Conservation (phyloP, 495 filamentous ascomycete species). For the Neurospora sp. region DNA sequence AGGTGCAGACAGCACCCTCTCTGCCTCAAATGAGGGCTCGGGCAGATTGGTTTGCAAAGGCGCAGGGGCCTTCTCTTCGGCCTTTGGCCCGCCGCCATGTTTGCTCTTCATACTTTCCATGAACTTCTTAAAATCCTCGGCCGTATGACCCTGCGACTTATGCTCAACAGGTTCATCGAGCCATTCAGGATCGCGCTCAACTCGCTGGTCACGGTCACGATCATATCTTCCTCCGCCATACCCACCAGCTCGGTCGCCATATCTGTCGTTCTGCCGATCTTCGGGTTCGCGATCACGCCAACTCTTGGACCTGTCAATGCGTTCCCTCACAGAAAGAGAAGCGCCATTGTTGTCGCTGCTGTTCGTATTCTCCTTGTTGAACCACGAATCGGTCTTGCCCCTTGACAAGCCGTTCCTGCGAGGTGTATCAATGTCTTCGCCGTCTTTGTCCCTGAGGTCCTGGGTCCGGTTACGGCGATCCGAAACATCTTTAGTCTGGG, state of each 20-base stretch:
- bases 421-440: conserved; percentile 40
- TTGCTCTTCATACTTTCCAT: conserved; percentile 77
- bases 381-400: conserved; percentile 37
- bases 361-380: conserved; percentile 23
- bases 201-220: conserved; percentile 52
- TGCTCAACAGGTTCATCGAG: conserved; percentile 67
- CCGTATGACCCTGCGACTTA: conserved; percentile 59
- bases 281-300: conserved; percentile 58
- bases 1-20: conserved; percentile 45
- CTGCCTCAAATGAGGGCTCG: conserved; percentile 24
- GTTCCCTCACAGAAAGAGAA: conserved; percentile 42
- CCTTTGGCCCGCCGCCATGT: conserved; percentile 24
- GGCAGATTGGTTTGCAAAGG: conserved; percentile 15
- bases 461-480: conserved; percentile 34
- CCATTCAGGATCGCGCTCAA: conserved; percentile 80
- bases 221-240: conserved; percentile 42
- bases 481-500: conserved; percentile 25
- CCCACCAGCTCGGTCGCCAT: conserved; percentile 23
- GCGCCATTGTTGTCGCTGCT: conserved; percentile 23
- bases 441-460: conserved; percentile 43
- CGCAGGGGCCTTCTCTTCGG: conserved; percentile 40
- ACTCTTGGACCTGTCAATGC: conserved; percentile 48
- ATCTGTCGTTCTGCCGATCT: conserved; percentile 34
- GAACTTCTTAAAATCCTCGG: conserved; percentile 92
- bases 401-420: conserved; percentile 45